phyloP scores from a whole-genome alignment of 176 grass and related monocot species.

The Oryza officinalis region DNA sequence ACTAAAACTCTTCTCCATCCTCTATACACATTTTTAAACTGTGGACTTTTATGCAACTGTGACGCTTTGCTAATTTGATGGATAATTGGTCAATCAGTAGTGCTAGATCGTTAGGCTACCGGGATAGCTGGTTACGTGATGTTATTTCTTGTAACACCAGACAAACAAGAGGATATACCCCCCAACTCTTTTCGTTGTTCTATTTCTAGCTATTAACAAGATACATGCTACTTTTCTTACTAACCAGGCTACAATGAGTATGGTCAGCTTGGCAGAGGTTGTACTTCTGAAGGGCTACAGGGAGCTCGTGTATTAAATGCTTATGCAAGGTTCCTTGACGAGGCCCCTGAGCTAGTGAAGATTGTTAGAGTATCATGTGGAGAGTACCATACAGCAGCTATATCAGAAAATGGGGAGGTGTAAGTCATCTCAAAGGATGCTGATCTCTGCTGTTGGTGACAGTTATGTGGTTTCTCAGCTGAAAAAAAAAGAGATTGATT shows the following conservation, averaged over 20 bases:
- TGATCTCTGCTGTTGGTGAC: constrained; percentile 53
- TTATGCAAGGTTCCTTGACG: constrained; percentile 95
- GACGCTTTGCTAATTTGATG: constrained; percentile 27
- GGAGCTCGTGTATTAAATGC: constrained; percentile 76
- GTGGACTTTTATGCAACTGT: not conserved
- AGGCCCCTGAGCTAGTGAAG: constrained; percentile 86
- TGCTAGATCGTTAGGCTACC: constrained; percentile 12
- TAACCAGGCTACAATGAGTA: constrained; percentile 99
- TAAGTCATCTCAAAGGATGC: constrained; percentile 78
- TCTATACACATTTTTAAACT: not conserved
- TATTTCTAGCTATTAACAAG: constrained; percentile 34
- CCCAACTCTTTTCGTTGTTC: constrained; percentile 22
- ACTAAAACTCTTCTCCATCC: constrained; percentile 6
- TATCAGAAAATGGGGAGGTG: constrained; percentile 90
- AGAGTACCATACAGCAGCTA: constrained; percentile 95
- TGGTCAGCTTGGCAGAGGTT: constrained; percentile 97
- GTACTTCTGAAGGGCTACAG: constrained; percentile 92
- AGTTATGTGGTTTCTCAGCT: constrained; percentile 50
- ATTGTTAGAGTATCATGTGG: constrained; percentile 82
- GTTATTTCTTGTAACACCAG: constrained; percentile 10
- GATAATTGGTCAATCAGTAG: constrained; percentile 22
- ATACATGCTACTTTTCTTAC: constrained; percentile 56
- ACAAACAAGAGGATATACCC: not conserved
- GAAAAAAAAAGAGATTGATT: constrained; percentile 37
- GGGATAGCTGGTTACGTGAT: constrained; percentile 26